These are phyloP conservation scores for Phalaenopsis equestris DNA, from an alignment of 106 monocot genomes.

Conservation along the genomic window DNA sequence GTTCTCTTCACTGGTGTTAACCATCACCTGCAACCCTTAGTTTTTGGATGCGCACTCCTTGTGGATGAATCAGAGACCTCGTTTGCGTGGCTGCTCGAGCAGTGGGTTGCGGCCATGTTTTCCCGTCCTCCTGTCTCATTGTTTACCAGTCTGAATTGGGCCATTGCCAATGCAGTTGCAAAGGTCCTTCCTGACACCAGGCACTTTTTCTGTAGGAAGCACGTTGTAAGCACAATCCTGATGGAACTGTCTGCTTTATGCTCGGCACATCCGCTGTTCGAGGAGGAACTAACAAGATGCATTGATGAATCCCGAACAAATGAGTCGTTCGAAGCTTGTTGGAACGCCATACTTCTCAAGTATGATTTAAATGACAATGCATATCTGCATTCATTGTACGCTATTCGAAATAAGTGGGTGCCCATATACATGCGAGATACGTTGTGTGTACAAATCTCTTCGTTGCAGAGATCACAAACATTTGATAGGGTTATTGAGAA, in stretches of 20 bases:
- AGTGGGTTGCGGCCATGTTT: slow-evolving; percentile 58
- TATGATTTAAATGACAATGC: slow-evolving; percentile 40
- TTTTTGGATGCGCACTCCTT: slow-evolving; percentile 69
- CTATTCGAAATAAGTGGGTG: slow-evolving; percentile 56
- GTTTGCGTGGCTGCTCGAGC: slow-evolving; percentile 58
- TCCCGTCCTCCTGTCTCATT: slow-evolving; percentile 43
- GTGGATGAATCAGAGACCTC: slow-evolving; percentile 67
- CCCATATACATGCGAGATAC: slow-evolving; percentile 42
- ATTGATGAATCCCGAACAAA: slow-evolving; percentile 38
- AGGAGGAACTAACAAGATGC: slow-evolving; percentile 45
- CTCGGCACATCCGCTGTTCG: slow-evolving; percentile 21
- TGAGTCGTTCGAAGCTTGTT: slow-evolving; percentile 47
- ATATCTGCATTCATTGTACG: slow-evolving; percentile 41
- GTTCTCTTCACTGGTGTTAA: slow-evolving; percentile 57
- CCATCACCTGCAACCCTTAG: slow-evolving; percentile 46
- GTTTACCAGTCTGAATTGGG: slow-evolving; percentile 33
- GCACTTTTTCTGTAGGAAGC: slow-evolving; percentile 49
- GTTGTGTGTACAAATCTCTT: slow-evolving; percentile 30
- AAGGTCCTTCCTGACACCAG: slow-evolving; percentile 44
- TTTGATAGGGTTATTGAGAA: slow-evolving; percentile 42
- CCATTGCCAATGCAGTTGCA: slow-evolving; percentile 30
- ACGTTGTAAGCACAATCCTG: slow-evolving; percentile 33
- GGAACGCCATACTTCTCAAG: slow-evolving; percentile 32
- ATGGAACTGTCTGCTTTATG: slow-evolving; percentile 39
- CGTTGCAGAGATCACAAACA: slow-evolving; percentile 22